A percentile compares a stretch with the other conserved stretches of the same genome.
These are phyloP conservation scores for Ricinus communis DNA, from an alignment of 345 rosid genomes.

Conservation along the genomic window DNA sequence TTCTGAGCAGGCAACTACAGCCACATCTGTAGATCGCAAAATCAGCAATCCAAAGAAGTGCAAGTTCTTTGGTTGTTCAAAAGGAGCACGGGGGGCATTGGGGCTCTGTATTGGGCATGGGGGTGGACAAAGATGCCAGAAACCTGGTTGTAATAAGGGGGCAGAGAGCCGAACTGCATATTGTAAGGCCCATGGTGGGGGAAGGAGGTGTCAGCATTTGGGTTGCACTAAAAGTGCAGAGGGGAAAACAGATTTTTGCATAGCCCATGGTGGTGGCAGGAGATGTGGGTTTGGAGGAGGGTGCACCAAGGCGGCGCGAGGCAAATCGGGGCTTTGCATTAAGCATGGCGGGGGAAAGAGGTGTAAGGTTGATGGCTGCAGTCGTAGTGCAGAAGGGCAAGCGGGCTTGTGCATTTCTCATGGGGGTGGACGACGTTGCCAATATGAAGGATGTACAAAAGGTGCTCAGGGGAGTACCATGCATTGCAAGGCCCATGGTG, in stretches of 20 bases:
- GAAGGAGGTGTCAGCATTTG: conserved; percentile 83
- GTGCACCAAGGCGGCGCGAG: conserved; percentile 87
- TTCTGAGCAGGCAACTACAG: conserved; percentile 57
- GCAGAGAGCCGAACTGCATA: conserved; percentile 93
- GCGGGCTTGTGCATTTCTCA: conserved; percentile 94
- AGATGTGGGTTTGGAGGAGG: conserved; percentile 72
- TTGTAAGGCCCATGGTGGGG: conserved; percentile 96
- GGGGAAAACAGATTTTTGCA: conserved; percentile 86
- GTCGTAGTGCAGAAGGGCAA: conserved; percentile 94
- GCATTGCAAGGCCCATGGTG: conserved; percentile 95
- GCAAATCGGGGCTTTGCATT: conserved; percentile 92
- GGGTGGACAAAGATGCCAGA: conserved; percentile 95
- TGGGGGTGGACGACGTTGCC: conserved; percentile 96
- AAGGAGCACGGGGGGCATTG: conserved; percentile 91
- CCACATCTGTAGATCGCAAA: conserved; percentile 53
- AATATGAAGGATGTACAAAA: conserved; percentile 51
- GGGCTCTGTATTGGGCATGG: conserved; percentile 96
- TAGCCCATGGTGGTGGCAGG: conserved; percentile 94
- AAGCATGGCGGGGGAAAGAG: conserved; percentile 96
- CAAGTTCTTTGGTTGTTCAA: conserved; percentile 68
- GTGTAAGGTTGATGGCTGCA: conserved; percentile 74
- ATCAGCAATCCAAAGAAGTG: conserved; percentile 61
- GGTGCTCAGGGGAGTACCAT: conserved; percentile 98
- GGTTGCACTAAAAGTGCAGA: conserved; percentile 98
- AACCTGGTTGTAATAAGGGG: conserved; percentile 81